These are phyloP conservation scores for Populus tremula DNA, from an alignment of 345 rosid species.

Conservation along the genomic window DNA sequence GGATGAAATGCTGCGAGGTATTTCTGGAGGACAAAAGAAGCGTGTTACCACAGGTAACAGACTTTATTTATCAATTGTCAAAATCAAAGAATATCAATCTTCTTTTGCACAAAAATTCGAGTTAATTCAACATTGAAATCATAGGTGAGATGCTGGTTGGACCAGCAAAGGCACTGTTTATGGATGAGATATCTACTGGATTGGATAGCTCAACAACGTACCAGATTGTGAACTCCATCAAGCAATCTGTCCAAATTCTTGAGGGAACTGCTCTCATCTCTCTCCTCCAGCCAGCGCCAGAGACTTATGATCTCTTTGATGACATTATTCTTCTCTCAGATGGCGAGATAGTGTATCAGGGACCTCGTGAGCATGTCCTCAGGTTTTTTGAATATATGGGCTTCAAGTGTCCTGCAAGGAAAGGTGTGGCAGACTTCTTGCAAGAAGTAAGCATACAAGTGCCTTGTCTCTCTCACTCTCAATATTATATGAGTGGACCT, in stretches of 20 bases:
- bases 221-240: constrained; percentile 67
- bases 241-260: constrained; percentile 56
- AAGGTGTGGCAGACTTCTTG: constrained; percentile 76
- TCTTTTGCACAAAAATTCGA: no score
- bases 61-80: neutral
- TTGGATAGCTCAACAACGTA: constrained; percentile 77
- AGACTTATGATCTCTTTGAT: constrained; percentile 64
- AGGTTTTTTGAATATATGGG: constrained; percentile 61
- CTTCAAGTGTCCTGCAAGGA: constrained; percentile 68
- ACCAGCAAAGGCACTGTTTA: constrained; percentile 56
- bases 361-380: constrained; percentile 57
- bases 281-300: constrained; percentile 83
- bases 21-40: constrained; percentile 81
- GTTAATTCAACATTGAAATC: neutral
- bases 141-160: constrained; percentile 75
- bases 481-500: no score
- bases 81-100: neutral
- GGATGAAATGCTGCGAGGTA: constrained; percentile 66
- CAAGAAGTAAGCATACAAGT: constrained; percentile 50
- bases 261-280: constrained; percentile 66
- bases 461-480: no score
- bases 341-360: constrained; percentile 66
- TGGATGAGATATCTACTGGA: constrained; percentile 85
- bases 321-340: constrained; percentile 67
- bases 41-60: constrained; percentile 72